These are phyloP conservation scores for Alternaria brassicicola DNA, from an alignment of 2,329 filamentous ascomycete genomes.

Conservation along the genomic window DNA sequence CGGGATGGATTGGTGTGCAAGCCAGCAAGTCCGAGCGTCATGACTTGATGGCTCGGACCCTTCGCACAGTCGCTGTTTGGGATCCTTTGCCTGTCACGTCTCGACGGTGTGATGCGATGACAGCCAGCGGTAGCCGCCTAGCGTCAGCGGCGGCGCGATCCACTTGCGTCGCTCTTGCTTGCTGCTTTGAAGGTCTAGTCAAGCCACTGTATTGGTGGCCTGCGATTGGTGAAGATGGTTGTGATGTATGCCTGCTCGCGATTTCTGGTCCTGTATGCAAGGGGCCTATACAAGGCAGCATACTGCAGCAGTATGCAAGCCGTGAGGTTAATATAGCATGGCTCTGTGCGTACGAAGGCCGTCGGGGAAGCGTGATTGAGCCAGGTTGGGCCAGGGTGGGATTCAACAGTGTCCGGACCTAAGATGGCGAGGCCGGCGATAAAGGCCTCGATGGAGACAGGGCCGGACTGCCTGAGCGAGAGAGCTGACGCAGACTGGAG, in stretches of 20 bases:
- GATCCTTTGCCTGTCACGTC: constrained; percentile 26
- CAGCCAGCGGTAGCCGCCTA: constrained; percentile 36
- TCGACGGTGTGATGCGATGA: constrained; percentile 27
- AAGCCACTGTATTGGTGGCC: constrained; percentile 7
- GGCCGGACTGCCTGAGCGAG: constrained; percentile 30
- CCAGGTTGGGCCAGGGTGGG: constrained; percentile 24
- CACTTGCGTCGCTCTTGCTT: constrained; percentile 19
- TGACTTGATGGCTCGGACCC: constrained; percentile 26
- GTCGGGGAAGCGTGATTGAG: constrained; percentile 33
- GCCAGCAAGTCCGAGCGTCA: constrained; percentile 28
- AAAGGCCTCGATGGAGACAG: constrained; percentile 28
- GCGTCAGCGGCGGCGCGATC: constrained; percentile 31
- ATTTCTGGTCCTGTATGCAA: constrained; percentile 17
- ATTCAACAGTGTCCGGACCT: constrained; percentile 26
- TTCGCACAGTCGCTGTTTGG: constrained; percentile 25
- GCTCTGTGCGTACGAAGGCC: constrained; percentile 41
- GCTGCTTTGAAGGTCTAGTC: constrained; percentile 8
- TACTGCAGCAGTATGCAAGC: constrained; percentile 25
- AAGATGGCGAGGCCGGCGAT: constrained; percentile 31
- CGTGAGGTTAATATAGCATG: constrained; percentile 34
- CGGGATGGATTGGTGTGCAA: constrained; percentile 48
- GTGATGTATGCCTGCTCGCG: constrained; percentile 12
- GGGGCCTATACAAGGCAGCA: constrained; percentile 22
- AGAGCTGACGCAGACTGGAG: constrained; percentile 26
- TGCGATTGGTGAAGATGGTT: constrained; percentile 3